Conservation (phyloP, 768 basidiomycete species). For the Grammothele lineata region DNA sequence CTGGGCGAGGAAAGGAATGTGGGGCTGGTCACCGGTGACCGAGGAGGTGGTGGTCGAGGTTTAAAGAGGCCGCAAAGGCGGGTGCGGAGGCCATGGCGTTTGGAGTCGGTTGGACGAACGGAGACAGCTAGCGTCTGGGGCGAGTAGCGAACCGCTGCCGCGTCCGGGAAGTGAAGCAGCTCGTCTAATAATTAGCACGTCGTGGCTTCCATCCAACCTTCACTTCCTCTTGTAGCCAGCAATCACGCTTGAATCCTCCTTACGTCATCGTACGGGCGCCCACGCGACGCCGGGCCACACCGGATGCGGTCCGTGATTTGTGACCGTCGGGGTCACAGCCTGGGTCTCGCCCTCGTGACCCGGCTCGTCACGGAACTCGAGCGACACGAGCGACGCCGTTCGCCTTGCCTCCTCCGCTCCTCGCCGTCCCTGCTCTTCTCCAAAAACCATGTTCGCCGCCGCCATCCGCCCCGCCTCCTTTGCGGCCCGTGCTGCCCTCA, state of each 20-base stretch:
- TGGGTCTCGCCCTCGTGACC: conserved; percentile 4
- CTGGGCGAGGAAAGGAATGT: neutral
- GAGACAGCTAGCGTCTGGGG: neutral
- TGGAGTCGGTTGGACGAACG: neutral
- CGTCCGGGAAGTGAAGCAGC: too few species aligned
- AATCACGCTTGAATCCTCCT: conserved; percentile 1
- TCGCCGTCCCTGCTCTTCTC: conserved; percentile 1
- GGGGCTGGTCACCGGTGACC: conserved; percentile 10
- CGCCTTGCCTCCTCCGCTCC: too few species aligned
- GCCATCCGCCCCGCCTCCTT: conserved; percentile 25
- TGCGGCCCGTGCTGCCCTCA: conserved; percentile 21
- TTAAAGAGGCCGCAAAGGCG: conserved; percentile 9
- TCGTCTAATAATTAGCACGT: too few species aligned
- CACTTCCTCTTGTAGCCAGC: conserved; percentile 4
- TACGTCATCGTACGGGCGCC: conserved; percentile 5
- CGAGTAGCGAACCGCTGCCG: too few species aligned
- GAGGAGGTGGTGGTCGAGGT: conserved; percentile 1
- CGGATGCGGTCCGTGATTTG: neutral
- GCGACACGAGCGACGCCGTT: too few species aligned
- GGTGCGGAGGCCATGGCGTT: too few species aligned
- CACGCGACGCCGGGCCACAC: conserved; percentile 8
- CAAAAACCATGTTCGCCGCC: conserved; percentile 27
- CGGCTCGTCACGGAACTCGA: conserved; percentile 11
- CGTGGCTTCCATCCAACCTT: conserved; percentile 13
- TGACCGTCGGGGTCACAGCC: conserved; percentile 1